Conservation (phyloP, 2,329 filamentous ascomycete genomes). For the Fonsecaea nubica region DNA sequence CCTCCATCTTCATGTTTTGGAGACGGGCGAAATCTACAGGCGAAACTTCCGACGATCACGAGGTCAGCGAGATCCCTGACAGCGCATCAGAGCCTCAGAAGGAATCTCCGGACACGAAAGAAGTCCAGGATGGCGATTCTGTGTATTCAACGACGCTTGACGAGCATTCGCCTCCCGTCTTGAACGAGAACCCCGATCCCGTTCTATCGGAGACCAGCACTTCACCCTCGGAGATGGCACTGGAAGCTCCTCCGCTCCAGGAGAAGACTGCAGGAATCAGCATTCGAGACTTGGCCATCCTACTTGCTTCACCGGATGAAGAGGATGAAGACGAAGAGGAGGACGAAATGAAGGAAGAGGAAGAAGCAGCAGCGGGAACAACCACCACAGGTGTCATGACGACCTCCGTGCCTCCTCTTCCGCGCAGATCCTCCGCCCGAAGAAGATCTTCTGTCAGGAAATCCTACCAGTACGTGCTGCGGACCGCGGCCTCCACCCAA, state of each 20-base stretch:
- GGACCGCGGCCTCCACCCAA: background rate
- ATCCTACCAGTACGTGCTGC: background rate
- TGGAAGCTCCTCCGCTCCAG: background rate
- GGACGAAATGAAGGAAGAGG: no score
- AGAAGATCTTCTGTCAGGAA: no score
- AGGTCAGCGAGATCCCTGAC: background rate
- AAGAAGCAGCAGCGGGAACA: background rate
- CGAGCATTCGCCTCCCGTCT: background rate
- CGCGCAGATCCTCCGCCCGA: conserved; percentile 10
- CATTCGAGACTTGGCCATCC: background rate
- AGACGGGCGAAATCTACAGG: background rate
- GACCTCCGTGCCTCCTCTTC: background rate
- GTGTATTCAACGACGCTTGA: background rate
- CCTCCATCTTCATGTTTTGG: background rate
- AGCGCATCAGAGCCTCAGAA: background rate
- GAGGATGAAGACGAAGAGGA: background rate
- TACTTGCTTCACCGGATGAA: background rate
- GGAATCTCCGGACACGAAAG: background rate
- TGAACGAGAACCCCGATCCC: background rate
- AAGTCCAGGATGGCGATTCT: background rate
- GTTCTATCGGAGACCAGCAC: background rate
- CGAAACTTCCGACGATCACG: background rate
- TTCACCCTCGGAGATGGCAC: background rate
- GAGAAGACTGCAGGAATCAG: background rate
- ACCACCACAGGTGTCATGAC: background rate